These are phyloP conservation scores for Neonothopanus nambi DNA, from an alignment of 1,284 basidiomycete species.

Conservation along the genomic window DNA sequence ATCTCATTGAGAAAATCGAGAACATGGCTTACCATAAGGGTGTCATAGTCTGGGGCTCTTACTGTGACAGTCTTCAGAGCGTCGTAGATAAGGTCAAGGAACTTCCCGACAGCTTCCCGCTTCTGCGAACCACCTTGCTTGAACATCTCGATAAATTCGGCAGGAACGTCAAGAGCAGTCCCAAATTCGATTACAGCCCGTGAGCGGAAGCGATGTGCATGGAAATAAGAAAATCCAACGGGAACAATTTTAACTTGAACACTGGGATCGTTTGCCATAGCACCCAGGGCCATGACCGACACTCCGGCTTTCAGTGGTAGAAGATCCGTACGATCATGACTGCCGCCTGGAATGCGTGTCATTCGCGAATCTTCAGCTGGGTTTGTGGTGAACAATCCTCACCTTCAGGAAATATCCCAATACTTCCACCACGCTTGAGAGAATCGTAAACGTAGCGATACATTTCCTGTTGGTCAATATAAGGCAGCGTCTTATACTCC, in stretches of 20 bases:
- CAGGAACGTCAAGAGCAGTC: constrained; percentile 85
- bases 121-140: constrained; percentile 89
- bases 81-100: constrained; percentile 93
- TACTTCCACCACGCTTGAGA: constrained; percentile 85
- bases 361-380: constrained; percentile 7
- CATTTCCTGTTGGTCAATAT: constrained; percentile 93
- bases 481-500: constrained; percentile 78
- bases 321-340: constrained; percentile 94
- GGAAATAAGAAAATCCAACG: constrained; percentile 94
- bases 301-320: constrained; percentile 96
- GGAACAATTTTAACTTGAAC: constrained; percentile 92
- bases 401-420: constrained; percentile 98
- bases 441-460: constrained; percentile 92
- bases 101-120: constrained; percentile 86
- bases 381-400: constrained; percentile 17
- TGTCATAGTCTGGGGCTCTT: constrained; percentile 96
- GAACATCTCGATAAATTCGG: constrained; percentile 86
- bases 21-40: constrained; percentile 75
- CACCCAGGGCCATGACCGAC: constrained; percentile 96
- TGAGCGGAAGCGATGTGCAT: constrained; percentile 92
- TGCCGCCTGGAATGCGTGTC: constrained; percentile 66
- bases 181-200: constrained; percentile 98
- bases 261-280: constrained; percentile 89
- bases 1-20: not conserved
- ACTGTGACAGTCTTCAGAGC: constrained; percentile 97